Conservation (phyloP, 768 basidiomycete genomes). For the Agrocybe pediades region DNA sequence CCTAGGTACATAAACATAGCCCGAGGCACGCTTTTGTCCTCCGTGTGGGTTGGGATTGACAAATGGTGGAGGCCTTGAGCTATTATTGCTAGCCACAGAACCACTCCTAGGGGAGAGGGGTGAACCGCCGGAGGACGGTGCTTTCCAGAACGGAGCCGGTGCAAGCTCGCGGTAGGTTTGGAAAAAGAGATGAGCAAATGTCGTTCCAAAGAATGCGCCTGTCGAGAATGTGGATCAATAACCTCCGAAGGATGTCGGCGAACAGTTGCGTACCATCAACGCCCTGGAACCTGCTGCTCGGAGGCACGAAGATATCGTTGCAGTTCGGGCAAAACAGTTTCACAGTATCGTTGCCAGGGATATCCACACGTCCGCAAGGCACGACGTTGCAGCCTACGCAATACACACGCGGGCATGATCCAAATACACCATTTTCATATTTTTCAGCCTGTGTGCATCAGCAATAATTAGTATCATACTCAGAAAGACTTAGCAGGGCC, state of each 20-base stretch:
- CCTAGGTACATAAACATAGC: slow-evolving; percentile 85
- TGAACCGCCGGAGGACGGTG: slow-evolving; percentile 54
- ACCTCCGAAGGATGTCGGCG: not conserved
- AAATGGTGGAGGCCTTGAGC: slow-evolving; percentile 59
- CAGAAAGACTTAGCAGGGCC: not conserved
- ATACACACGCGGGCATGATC: slow-evolving; percentile 93
- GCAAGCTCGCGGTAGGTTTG: slow-evolving; percentile 96
- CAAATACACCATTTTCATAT: slow-evolving; percentile 90
- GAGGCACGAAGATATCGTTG: slow-evolving; percentile 94
- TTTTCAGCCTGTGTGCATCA: slow-evolving; percentile 82
- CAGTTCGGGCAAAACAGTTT: slow-evolving; percentile 98
- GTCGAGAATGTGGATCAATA: slow-evolving; percentile 12
- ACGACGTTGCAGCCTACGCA: slow-evolving; percentile 88
- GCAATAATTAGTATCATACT: not conserved
- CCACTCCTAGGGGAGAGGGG: slow-evolving; percentile 61
- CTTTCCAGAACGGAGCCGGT: slow-evolving; percentile 90
- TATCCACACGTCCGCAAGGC: slow-evolving; percentile 93
- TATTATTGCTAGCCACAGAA: slow-evolving; percentile 44
- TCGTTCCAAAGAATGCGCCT: slow-evolving; percentile 99
- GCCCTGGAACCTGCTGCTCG: slow-evolving; percentile 92
- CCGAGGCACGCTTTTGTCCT: slow-evolving; percentile 85
- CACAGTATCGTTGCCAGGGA: slow-evolving; percentile 96
- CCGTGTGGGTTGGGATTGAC: slow-evolving; percentile 88
- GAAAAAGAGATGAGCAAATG: slow-evolving; percentile 98
- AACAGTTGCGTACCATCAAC: slow-evolving; percentile 78